Conservation (phyloP, 257 asterid species). For the Solanum infundibuliforme region DNA sequence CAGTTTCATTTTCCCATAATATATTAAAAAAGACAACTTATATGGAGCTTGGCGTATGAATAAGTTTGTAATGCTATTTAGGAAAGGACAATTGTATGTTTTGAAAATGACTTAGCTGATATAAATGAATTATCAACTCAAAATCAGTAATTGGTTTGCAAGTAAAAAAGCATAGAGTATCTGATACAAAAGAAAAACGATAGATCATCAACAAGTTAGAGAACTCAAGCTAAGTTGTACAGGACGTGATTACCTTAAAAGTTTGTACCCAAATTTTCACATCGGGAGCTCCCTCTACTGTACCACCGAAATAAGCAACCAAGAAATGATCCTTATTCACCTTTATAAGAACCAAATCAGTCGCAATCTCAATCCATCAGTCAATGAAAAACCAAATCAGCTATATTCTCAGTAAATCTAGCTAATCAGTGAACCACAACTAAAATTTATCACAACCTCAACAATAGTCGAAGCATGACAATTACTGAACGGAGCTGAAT, state of each 20-base stretch:
- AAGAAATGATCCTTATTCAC: conserved; percentile 61
- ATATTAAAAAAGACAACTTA: not conserved
- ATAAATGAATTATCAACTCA: not conserved
- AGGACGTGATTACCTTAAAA: conserved; percentile 44
- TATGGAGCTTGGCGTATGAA: not conserved
- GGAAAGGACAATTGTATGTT: not conserved
- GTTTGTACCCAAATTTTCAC: conserved; percentile 85
- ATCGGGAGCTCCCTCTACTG: conserved; percentile 82
- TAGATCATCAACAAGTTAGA: not conserved
- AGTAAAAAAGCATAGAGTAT: not conserved
- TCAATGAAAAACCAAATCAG: not conserved
- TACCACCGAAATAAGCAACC: conserved; percentile 92
- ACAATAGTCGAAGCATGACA: conserved; percentile 96
- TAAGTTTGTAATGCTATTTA: not conserved
- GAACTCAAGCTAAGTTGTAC: not conserved
- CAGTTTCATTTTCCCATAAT: not conserved
- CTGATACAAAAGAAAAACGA: not conserved
- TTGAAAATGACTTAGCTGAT: not conserved
- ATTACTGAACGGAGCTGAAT: conserved; percentile 70
- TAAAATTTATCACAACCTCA: conserved; percentile 38
- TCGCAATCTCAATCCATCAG: not conserved
- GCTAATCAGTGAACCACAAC: not conserved
- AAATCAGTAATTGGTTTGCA: not conserved
- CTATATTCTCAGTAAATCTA: not conserved
- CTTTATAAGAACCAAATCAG: conserved; percentile 17